Conservation (phyloP, 1,139 yeast genomes). For the Candida sp. region DNA sequence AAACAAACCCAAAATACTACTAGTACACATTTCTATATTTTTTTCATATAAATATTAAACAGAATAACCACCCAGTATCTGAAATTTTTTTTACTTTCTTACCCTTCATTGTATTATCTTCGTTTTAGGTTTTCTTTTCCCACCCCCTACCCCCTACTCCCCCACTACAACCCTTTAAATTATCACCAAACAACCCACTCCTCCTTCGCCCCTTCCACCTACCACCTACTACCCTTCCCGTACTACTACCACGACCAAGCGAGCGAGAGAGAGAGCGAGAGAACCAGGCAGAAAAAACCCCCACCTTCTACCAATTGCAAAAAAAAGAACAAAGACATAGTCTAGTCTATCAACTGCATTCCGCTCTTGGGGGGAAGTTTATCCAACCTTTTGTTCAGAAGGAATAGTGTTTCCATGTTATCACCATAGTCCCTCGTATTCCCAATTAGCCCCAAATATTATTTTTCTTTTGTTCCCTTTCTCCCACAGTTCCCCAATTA, state of each 20-base stretch:
- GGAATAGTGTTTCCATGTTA: too few species aligned
- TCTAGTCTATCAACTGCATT: too few species aligned
- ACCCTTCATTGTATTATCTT: not conserved
- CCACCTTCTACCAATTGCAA: not conserved
- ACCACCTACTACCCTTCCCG: not conserved
- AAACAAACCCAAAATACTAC: slow-evolving; percentile 1
- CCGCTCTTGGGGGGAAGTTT: too few species aligned
- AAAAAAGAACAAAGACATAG: too few species aligned
- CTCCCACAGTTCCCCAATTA: not conserved
- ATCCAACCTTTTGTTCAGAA: too few species aligned
- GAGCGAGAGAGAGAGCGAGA: too few species aligned
- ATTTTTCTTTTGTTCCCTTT: too few species aligned
- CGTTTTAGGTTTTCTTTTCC: not conserved
- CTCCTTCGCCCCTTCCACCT: too few species aligned
- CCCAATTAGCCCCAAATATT: not conserved
- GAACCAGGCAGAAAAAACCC: not conserved
- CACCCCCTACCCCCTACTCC: not conserved
- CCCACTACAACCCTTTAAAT: not conserved
- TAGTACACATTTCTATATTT: not conserved
- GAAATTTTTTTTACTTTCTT: not conserved
- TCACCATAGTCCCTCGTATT: not conserved
- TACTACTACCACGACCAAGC: not conserved
- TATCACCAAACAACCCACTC: too few species aligned
- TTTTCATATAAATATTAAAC: not conserved
- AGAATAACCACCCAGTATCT: not conserved